These are phyloP conservation scores for Closterium sp. DNA, from an alignment of 139 green algal genomes.

Conservation along the genomic window DNA sequence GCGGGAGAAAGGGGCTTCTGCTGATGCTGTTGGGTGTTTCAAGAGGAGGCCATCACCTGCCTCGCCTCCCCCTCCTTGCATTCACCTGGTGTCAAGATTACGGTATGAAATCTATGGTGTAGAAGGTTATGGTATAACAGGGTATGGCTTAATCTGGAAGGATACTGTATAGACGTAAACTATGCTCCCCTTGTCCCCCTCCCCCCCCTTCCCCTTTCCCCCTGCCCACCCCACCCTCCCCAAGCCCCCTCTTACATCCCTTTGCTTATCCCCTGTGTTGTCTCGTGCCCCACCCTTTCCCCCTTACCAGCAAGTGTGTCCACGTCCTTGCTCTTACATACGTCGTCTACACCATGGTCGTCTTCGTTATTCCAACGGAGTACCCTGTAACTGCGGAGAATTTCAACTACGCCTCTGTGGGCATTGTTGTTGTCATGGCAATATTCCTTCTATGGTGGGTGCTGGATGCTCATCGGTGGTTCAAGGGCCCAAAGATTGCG, in stretches of 20 bases:
- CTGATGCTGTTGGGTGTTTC: too few relatives aligned
- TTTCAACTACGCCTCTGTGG: slow-evolving; percentile 35
- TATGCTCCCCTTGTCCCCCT: too few relatives aligned
- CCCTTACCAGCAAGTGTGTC: not conserved
- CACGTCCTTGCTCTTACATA: slow-evolving; percentile 13
- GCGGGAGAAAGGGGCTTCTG: too few relatives aligned
- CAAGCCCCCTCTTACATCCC: not conserved
- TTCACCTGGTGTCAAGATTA: too few relatives aligned
- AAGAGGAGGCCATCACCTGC: too few relatives aligned
- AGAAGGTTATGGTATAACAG: too few relatives aligned
- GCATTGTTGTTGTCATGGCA: not conserved
- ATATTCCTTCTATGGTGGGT: slow-evolving; percentile 32
- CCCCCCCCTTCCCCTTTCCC: not conserved
- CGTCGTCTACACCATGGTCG: slow-evolving; percentile 21
- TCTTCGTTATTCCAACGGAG: slow-evolving; percentile 1
- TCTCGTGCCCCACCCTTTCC: not conserved
- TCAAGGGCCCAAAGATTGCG: slow-evolving; percentile 3
- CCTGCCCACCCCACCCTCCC: not conserved
- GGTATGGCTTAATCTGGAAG: too few relatives aligned
- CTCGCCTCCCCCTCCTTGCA: too few relatives aligned
- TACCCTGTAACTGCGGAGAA: slow-evolving; percentile 16
- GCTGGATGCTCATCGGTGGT: slow-evolving; percentile 16
- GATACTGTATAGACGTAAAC: too few relatives aligned
- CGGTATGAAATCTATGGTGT: too few relatives aligned
- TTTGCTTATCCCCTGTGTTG: not conserved